Evolutionary conservation across 2,329 filamentous ascomycete genomes (phyloP), one percentile per base, ranked within the genome.

Genomic region (Escovopsis sp.): DNA sequence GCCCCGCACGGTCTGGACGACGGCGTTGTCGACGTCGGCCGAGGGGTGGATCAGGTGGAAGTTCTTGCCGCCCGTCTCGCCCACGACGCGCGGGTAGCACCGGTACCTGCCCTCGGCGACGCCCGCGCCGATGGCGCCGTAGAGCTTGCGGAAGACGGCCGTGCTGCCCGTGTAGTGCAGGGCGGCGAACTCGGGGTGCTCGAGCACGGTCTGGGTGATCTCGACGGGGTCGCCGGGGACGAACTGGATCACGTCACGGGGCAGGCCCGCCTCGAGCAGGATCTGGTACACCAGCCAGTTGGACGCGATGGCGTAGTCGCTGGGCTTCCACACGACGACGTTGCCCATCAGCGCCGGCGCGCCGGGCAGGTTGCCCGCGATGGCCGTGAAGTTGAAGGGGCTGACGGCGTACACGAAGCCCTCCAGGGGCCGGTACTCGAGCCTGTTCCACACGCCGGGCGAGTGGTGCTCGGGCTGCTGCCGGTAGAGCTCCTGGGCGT

Each of bases 311-410:
- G 88, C 85, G 12, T 71, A 81, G 52, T 89, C 85, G 12, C 85
- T 91, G n/a, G 88, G 88, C 71, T 96, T 96, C 88, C 88, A 96
- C 38, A 96, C 67, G 4, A 94, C 86, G 2, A 95, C 89, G 61
- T 96, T 96, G 45, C 88, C 88, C 70, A 95, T 80, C 43, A 95
- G 67, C 1, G 86, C 87, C 12, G 89, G 87, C 1, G 85, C 81
- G 39, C 77, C 82, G 12, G 83, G 77, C 36, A 96, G 70, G 65
- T 94, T 95, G 44, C 82, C 89, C 10, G 80, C 87, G 53, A 96
- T 94, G 48, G 88, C 88, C 19, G 88, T 95, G 66, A 96, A 96
- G 70, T 96, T 96, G 74, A 95, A 96, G 36, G 88, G 88, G 46
- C 81, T 85, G 53, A 95, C 78, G 33, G 88, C 89, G 60, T 95